Evolutionary conservation across 2,329 filamentous ascomycete genomes (phyloP), one percentile per base, ranked within the genome.

Genomic region (Rugonectria rugulosa): DNA sequence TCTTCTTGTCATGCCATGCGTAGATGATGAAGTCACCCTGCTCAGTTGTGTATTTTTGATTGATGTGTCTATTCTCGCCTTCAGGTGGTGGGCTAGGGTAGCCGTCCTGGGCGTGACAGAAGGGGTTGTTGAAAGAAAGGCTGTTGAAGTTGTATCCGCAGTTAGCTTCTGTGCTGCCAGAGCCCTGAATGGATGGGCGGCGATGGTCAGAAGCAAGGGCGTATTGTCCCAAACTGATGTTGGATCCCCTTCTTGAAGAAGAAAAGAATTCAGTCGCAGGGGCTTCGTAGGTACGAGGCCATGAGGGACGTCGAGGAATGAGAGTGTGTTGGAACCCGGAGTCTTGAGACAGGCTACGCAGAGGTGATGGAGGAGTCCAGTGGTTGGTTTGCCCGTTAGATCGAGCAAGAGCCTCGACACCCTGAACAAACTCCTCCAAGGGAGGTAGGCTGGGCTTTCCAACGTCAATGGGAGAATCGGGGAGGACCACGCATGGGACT

Each of bases 1-100:
- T 67, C 60, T 75, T 76, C 68, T 73, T 75, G 59, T 78, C 75
- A 53, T 76, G 73, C 67, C 73, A 76, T n/a, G 72, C 72, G 56
- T 77, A 78, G 56, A 77, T 75, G 65, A 77, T 76, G 50, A 75
- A 78, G 61, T 77, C 75, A 14, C 75, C 74, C 57, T 78, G 73
- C 56, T 78, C 75, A 1, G 71, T 72, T 0, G 74, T 76, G 64
- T 78, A 78, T 62, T 78, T 77, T 44, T 77, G 73, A 63, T 78
- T 78, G 59, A 76, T 76, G 57, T 76, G 74, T 20, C 73, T 65
- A 42, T 71, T 72, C 57, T 76, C 72, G 11, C 65, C 66, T 26
- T 75, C 73, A 1, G 70, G 71, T 5, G 73, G 73, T 11, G 73
- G 72, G 47, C 70, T 73, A 15, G 71, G 73, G 37, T 73, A 73